A percentile compares a stretch with the other conserved stretches of the same genome.
These are phyloP conservation scores for Citrus reticulata DNA, from an alignment of 345 rosid genomes.

Conservation along the genomic window DNA sequence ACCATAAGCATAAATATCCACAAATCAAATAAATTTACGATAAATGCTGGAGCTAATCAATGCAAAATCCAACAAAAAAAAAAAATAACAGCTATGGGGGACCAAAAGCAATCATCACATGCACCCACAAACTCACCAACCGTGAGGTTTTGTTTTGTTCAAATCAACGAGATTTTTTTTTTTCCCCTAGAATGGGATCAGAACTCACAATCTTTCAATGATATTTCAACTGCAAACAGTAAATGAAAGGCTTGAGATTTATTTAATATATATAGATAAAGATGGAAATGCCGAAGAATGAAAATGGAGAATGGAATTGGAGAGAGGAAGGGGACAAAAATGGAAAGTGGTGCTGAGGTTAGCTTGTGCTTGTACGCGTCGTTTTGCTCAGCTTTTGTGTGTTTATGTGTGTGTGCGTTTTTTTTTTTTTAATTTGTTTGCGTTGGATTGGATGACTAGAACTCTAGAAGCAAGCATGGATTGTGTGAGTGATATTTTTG, in stretches of 20 bases:
- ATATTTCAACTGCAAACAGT: neutral
- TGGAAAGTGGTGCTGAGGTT: neutral
- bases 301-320: neutral
- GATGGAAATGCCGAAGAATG: neutral
- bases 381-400: neutral
- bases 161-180: neutral
- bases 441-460: no score
- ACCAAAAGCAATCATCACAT: neutral
- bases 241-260: neutral
- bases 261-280: neutral
- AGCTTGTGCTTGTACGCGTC: neutral
- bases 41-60: slow-evolving; percentile 9
- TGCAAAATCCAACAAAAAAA: neutral
- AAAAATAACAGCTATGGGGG: no score
- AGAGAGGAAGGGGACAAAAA: neutral
- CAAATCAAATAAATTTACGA: neutral
- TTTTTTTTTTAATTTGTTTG: no score
- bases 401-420: no score
- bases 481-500: no score
- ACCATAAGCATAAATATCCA: neutral
- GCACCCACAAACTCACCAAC: neutral
- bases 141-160: neutral
- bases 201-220: neutral
- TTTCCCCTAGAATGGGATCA: no score
- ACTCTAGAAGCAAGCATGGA: no score